Conservation (phyloP, 768 basidiomycete species). For the Xerocomellus dryophilus region DNA sequence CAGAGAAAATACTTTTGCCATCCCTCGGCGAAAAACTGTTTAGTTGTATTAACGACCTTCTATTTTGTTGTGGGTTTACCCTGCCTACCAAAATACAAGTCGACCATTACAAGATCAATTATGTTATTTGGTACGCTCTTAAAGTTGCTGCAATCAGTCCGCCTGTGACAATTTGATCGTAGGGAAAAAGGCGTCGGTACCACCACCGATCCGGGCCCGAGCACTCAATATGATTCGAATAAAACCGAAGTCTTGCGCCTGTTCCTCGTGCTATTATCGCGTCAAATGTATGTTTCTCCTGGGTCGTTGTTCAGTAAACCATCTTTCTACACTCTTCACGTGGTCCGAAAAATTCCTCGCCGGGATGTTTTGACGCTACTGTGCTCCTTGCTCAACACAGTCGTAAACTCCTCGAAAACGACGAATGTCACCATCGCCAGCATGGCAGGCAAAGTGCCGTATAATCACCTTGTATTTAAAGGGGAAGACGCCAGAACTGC, state of each 20-base stretch:
- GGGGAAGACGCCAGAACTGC: constrained; percentile 76
- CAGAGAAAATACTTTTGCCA: constrained; percentile 54
- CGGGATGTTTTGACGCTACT: constrained; percentile 87
- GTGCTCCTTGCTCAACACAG: constrained; percentile 91
- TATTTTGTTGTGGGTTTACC: constrained; percentile 95
- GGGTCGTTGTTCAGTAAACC: constrained; percentile 67
- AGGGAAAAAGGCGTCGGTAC: constrained; percentile 98
- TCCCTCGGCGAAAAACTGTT: constrained; percentile 81
- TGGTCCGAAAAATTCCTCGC: constrained; percentile 72
- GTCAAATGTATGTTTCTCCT: constrained; percentile 83
- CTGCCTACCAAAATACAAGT: constrained; percentile 74
- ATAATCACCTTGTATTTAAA: constrained; percentile 88
- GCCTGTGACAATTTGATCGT: constrained; percentile 5
- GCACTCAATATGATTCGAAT: constrained; percentile 67
- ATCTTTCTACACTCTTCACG: constrained; percentile 72
- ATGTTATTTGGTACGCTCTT: constrained; percentile 76
- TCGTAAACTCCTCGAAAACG: constrained; percentile 63
- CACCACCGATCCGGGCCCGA: constrained; percentile 66
- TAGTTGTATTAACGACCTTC: constrained; percentile 73
- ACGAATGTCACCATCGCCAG: constrained; percentile 55
- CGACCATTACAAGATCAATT: constrained; percentile 79
- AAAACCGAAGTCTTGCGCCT: constrained; percentile 89
- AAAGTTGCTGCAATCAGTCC: background rate
- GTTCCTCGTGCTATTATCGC: constrained; percentile 82
- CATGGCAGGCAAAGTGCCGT: constrained; percentile 78